Conservation (phyloP, 1,284 basidiomycete species). For the Puccinia novopanici region DNA sequence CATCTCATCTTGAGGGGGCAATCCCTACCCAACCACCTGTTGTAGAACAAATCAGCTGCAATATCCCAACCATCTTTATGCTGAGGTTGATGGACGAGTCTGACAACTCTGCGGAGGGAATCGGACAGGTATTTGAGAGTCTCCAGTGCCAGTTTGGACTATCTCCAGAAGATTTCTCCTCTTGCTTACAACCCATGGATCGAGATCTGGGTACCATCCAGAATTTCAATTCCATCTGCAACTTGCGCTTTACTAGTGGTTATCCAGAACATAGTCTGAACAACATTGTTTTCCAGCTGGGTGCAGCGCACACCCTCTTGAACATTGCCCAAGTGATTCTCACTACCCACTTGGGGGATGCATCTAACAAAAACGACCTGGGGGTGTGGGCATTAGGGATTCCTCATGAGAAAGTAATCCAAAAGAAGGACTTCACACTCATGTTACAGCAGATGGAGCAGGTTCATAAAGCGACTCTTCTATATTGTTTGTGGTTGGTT, state of each 20-base stretch:
- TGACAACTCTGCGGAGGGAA: background rate
- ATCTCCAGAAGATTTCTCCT: background rate
- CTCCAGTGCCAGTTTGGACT: background rate
- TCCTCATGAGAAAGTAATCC: slow-evolving; percentile 22
- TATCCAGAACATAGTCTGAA: background rate
- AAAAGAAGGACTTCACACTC: slow-evolving; percentile 12
- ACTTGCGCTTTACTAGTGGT: background rate
- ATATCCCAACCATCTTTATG: too few relatives aligned
- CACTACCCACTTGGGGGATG: slow-evolving; percentile 2
- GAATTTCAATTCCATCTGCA: background rate
- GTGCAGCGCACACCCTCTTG: background rate
- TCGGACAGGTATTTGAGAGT: background rate
- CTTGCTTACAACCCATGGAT: background rate
- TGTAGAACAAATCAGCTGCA: background rate
- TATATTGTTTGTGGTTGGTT: slow-evolving; percentile 7
- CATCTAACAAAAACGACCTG: background rate
- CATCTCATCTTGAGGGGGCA: background rate
- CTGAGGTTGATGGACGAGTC: slow-evolving; percentile 13
- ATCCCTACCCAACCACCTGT: background rate
- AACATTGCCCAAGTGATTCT: background rate
- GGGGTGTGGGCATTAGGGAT: slow-evolving; percentile 23
- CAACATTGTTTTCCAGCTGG: background rate
- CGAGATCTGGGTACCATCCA: background rate
- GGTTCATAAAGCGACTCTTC: background rate
- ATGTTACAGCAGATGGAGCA: slow-evolving; percentile 3